Evolutionary conservation across 345 rosid genomes (phyloP), one percentile per base, ranked within the genome.

Genomic region (Pistacia integerrima): DNA sequence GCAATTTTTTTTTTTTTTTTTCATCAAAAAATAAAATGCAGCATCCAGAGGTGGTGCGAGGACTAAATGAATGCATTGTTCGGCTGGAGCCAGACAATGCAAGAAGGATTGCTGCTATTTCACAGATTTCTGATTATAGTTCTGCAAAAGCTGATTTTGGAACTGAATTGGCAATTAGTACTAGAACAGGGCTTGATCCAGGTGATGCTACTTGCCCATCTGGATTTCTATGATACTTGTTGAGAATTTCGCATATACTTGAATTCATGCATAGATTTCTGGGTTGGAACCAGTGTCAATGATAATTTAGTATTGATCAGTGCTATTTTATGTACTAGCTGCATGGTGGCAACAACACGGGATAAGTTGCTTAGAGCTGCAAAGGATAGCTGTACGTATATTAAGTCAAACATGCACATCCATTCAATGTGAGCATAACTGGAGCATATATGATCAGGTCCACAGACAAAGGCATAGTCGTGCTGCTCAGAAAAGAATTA

Each of bases 111-210:
- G 73, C 85, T 67, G 87, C 87, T 67, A 74, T 59, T 22, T 64
- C 44, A 38, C 81, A 86, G 87, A 82, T 84, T 41, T 72, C 84
- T 33, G 89, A 86, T 59, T 86, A 77, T 70, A 80, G 69, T 71
- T 78, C 82, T 64, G 87, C 87, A 22, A 84, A 84, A 80, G 87
- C 84, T 52, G 85, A 82, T 78, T 85, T 85, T 64, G 88, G 88
- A 69, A 84, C 87, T 44, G 87, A 82, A 66, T 78, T 84, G 81
- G 87, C 87, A 10, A 69, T 82, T 35, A 80, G 80, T 56, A 82
- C 87, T n/a, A 86, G 87, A 84, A 67, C 63, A 49, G 89, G 80
- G 75, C 85, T 86, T 35, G 86, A 80, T 76, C 87, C 89, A 82
- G 87, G 89, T 86, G 69, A 77, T 74, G 60, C 11, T 62, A 67